Percentiles rank a stretch among this genome's conserved stretches.
Conservation (phyloP, 441 rosid species). For the Eugenia klotzschiana region DNA sequence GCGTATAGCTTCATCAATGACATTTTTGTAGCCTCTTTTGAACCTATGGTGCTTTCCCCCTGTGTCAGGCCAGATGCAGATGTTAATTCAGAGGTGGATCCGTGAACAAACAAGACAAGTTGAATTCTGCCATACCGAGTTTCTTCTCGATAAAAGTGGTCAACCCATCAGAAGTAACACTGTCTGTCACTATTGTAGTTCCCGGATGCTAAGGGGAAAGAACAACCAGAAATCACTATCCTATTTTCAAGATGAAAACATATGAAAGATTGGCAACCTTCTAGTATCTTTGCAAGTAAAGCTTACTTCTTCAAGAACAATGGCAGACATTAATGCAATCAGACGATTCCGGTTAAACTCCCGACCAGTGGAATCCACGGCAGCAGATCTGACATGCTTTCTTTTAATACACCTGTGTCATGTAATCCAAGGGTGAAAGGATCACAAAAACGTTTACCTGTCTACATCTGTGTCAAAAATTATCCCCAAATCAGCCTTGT, state of each 20-base stretch:
- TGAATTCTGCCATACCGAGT: constrained; percentile 47
- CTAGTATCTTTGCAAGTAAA: not conserved
- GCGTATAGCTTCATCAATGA: constrained; percentile 88
- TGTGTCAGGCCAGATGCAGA: constrained; percentile 8
- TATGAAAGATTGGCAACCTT: not conserved
- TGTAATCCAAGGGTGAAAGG: not conserved
- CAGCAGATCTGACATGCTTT: constrained; percentile 68
- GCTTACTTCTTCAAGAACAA: constrained; percentile 89
- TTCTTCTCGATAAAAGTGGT: constrained; percentile 73
- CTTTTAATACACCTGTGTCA: not conserved
- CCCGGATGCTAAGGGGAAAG: constrained; percentile 61
- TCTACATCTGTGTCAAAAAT: constrained; percentile 98
- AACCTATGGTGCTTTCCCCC: constrained; percentile 96
- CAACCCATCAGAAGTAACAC: constrained; percentile 92
- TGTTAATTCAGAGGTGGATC: constrained; percentile 1
- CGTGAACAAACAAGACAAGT: not conserved
- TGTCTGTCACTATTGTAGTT: constrained; percentile 88
- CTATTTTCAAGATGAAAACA: not conserved
- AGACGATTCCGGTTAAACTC: constrained; percentile 90
- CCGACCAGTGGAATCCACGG: constrained; percentile 81
- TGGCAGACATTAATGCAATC: constrained; percentile 84
- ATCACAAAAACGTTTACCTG: constrained; percentile 33
- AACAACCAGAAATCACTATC: not conserved
- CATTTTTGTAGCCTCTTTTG: constrained; percentile 95
- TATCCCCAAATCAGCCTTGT: constrained; percentile 90